Conservation (phyloP, 306 rosid species). For the Dryas alaskensis region DNA sequence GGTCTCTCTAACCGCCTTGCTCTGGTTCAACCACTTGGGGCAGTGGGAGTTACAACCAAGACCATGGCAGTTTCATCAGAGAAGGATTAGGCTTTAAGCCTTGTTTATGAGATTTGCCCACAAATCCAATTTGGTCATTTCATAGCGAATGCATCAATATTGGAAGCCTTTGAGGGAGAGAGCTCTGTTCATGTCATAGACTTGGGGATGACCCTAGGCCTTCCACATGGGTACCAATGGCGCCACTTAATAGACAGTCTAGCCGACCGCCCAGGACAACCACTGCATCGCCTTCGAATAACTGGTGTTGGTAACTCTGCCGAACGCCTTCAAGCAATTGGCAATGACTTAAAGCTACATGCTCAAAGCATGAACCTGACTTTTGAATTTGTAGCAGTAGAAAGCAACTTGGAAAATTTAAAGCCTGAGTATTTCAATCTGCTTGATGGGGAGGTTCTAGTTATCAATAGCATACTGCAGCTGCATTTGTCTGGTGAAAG, state of each 20-base stretch:
- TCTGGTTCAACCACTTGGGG: constrained; percentile 6
- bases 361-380: neutral
- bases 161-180: constrained; percentile 29
- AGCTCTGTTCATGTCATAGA: constrained; percentile 19
- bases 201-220: constrained; percentile 25
- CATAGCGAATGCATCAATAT: constrained; percentile 17
- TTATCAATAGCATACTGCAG: constrained; percentile 15
- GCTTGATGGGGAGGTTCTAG: constrained; percentile 16
- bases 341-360: constrained; percentile 8
- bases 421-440: constrained; percentile 10
- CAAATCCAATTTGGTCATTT: constrained; percentile 18
- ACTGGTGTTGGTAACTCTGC: constrained; percentile 10
- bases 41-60: constrained; percentile 4
- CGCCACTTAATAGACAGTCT: constrained; percentile 10
- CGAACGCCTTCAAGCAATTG: constrained; percentile 8
- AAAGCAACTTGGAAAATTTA: constrained; percentile 15
- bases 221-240: constrained; percentile 20
- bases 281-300: neutral
- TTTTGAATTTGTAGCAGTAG: neutral
- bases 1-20: constrained; percentile 18
- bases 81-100: constrained; percentile 20
- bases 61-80: neutral
- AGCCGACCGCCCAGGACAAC: constrained; percentile 10
- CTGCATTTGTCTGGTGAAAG: constrained; percentile 21
- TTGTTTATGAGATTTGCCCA: constrained; percentile 20